Evolutionary conservation across 192 early-diverging fungal species (phyloP), one percentile per base, ranked within the genome.

Genomic region (Jimgerdemannia lactiflua): DNA sequence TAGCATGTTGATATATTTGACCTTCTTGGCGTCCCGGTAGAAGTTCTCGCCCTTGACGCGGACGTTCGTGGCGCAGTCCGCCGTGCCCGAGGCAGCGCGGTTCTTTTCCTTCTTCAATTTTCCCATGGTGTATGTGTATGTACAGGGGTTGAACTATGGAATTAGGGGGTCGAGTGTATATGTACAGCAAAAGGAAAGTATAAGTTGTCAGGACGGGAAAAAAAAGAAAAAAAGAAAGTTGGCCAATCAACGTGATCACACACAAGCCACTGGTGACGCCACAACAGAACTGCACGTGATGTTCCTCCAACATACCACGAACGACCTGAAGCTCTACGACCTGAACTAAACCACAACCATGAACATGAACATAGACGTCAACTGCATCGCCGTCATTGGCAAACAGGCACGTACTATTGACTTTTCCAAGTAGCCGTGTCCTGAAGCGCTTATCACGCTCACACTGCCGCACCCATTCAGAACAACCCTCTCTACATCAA

Each of bases 31-130:
- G 89, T 99, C 98, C 72, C 96, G 90, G 90, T 99, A 99, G 86
- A 98, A 99, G 89, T 99, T 99, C 79, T 96, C 95, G 68, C 98
- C 98, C 88, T 99, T 99, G 70, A 95, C 89, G 79, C 89, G 89
- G 65, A 92, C 79, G 82, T 95, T 95, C 19, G 59, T 70, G 4
- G 71, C 74, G 42, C 79, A 74, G 43, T 74, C 74, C 43, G 78
- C 71, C 43, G 77, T 69, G 29, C 85, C 83, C 14, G 86, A 86
- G 42, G 80, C 71, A 18, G 86, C 81, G 84, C 88, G 83, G 67
- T 83, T 85, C 77, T 86, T 87, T 79, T 91, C 89, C 72, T 88
- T 88, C 80, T 88, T 91, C 29, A 85, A 72, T 78, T 89, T 83
- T 73, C 89, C 89, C 89, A 90, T 90, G 18, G 63, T 44, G 74